A percentile compares a stretch with the other conserved stretches of the same genome.
Conservation (phyloP, 768 basidiomycete species). For the Termitomyces heimii region DNA sequence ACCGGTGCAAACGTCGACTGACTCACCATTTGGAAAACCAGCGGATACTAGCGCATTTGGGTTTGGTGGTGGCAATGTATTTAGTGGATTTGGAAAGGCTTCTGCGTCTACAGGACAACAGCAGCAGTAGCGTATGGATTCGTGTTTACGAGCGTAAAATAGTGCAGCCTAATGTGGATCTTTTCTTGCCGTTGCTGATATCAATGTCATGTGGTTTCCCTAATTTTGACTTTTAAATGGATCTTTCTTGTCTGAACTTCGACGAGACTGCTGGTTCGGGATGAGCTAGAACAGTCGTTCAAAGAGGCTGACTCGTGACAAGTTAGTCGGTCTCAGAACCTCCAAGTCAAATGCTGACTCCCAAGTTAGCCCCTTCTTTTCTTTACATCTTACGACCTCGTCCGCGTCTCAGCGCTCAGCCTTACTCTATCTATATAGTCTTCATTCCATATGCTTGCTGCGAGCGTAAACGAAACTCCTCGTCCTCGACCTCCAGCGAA, state of each 20-base stretch:
- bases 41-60: conserved; percentile 23
- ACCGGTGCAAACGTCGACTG: conserved; percentile 14
- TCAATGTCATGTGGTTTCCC: background rate
- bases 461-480: conserved; percentile 39
- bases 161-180: conserved; percentile 5
- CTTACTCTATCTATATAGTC: background rate
- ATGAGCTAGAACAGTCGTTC: conserved; percentile 1
- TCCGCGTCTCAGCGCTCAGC: background rate
- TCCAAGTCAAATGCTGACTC: background rate
- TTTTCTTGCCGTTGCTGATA: background rate
- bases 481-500: conserved; percentile 71
- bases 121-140: conserved; percentile 11
- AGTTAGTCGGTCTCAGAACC: background rate
- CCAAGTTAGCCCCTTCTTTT: background rate
- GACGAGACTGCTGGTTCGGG: background rate
- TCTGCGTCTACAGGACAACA: conserved; percentile 21
- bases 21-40: conserved; percentile 15
- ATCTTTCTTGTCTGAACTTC: background rate
- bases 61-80: conserved; percentile 19
- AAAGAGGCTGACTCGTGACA: conserved; percentile 6
- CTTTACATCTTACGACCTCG: background rate
- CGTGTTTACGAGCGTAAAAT: conserved; percentile 14
- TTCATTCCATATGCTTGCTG: conserved; percentile 25
- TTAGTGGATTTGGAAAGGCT: conserved; percentile 15
- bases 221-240: background rate